Evolutionary conservation across 495 filamentous ascomycete species (phyloP), one percentile per base, ranked within the genome.

Genomic region (Penicillium bialowiezense): DNA sequence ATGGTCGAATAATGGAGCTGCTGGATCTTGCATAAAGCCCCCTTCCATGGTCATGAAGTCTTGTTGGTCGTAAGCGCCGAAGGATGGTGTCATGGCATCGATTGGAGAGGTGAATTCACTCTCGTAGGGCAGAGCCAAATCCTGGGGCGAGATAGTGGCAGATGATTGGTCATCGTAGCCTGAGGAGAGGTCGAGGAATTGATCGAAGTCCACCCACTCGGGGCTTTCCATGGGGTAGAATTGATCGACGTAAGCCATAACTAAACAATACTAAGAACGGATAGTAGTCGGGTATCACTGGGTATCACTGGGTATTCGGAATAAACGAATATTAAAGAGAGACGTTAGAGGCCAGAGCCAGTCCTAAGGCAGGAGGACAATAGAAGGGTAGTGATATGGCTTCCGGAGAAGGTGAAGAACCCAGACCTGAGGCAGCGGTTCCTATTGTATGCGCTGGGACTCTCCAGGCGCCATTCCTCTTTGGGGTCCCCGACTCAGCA

Each of bases 161-260:
- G 66, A 63, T 32, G 62, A 56, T 47, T 63, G 56, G 33, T 64
- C 64, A 26, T 66, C 67, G 51, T 64, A 63, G 26, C 38, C 59
- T 8, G 64, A 42, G 13, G 59, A 58, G n/a, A 72, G 55, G 21
- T 75, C 64, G 40, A 74, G 64, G 41, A 65, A 63, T 46, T 67
- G 62, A 45, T 73, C 66, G 39, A 72, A 70, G 50, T 70, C 66
- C 28, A 68, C 44, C 63, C 61, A 71, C 31, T 73, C 70, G 17
- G 50, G 40, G 28, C 34, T 42, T 17, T 62, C 55, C 34, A 46
- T 59, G 9, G 29, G 48, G 40, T 56, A 58, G 43, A 51, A 58
- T 7, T 60, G 58, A 42, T 64, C 58, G 29, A 56, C n/a, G 32
- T 51, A 62, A 50, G 63, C 59, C 63, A 63, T 63, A 5, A 20